These are phyloP conservation scores for Fomitopsis pinicola DNA, from an alignment of 1,284 basidiomycete species.

Conservation along the genomic window DNA sequence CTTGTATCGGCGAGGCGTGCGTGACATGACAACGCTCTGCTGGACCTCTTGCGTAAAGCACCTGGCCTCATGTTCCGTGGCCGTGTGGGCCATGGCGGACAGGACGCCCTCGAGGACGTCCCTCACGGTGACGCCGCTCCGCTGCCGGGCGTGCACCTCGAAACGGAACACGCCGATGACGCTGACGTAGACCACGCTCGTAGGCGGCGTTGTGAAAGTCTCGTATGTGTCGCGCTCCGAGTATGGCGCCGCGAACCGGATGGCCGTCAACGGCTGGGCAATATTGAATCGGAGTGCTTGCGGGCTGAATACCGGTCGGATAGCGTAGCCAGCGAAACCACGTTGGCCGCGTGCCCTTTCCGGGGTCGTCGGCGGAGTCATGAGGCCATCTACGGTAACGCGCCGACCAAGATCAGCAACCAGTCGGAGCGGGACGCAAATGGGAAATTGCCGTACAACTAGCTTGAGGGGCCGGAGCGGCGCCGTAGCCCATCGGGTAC, in stretches of 20 bases:
- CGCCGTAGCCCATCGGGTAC: slow-evolving; percentile 1
- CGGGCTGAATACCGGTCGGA: slow-evolving; percentile 15
- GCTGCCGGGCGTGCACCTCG: slow-evolving; percentile 1
- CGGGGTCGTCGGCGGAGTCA: slow-evolving; percentile 24
- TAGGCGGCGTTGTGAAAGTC: slow-evolving; percentile 11
- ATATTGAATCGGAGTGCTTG: slow-evolving; percentile 10
- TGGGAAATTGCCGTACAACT: slow-evolving; percentile 3
- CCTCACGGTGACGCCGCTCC: slow-evolving; percentile 7
- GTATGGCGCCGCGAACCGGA: background rate
- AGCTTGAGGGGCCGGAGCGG: background rate
- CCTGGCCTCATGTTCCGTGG: background rate
- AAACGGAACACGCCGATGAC: slow-evolving; percentile 12
- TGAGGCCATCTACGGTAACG: slow-evolving; percentile 19
- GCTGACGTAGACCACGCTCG: slow-evolving; percentile 6
- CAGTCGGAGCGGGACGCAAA: background rate
- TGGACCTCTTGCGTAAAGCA: slow-evolving; percentile 1
- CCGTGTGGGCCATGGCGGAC: slow-evolving; percentile 3
- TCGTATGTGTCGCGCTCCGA: background rate
- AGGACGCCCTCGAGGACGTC: slow-evolving; percentile 11
- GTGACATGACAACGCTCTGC: background rate
- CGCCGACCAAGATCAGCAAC: background rate
- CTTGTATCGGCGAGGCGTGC: slow-evolving; percentile 4
- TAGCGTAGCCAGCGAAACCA: background rate
- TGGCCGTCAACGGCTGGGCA: background rate
- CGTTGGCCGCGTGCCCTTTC: slow-evolving; percentile 8